These are phyloP conservation scores for Parasitella parasitica DNA, from an alignment of 371 early-diverging fungal genomes.

Conservation along the genomic window DNA sequence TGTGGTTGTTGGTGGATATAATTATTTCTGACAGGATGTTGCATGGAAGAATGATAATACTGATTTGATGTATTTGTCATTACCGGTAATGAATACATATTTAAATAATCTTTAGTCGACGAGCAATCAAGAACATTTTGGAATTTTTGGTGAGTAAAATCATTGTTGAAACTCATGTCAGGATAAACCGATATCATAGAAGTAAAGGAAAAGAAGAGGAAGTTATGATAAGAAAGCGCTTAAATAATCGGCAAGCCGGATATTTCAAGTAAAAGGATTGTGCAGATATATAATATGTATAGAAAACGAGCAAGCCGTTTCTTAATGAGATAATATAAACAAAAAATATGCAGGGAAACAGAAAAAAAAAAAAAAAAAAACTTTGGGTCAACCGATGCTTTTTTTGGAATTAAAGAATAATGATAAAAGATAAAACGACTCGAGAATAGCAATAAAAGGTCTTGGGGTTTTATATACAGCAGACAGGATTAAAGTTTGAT, in stretches of 20 bases:
- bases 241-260: constrained; percentile 8
- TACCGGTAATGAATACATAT: not conserved
- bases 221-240: not conserved
- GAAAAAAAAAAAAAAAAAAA: not conserved
- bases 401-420: not conserved
- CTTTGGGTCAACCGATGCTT: not conserved
- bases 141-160: too few relatives aligned
- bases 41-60: not conserved
- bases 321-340: constrained; percentile 2
- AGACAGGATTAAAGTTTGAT: not conserved
- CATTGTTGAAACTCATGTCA: constrained; percentile 1
- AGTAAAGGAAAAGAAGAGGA: not conserved
- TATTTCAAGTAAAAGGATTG: not conserved
- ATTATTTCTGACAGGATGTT: not conserved
- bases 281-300: not conserved
- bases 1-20: not conserved
- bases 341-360: not conserved
- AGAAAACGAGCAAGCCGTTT: not conserved
- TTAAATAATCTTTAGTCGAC: not conserved
- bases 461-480: not conserved
- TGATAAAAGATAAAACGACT: not conserved
- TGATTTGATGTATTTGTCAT: not conserved
- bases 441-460: not conserved
- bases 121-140: not conserved
- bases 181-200: not conserved